Evolutionary conservation across 176 grass and related monocot species (phyloP).

Genomic region (Miscanthus lutarioriparius): DNA sequence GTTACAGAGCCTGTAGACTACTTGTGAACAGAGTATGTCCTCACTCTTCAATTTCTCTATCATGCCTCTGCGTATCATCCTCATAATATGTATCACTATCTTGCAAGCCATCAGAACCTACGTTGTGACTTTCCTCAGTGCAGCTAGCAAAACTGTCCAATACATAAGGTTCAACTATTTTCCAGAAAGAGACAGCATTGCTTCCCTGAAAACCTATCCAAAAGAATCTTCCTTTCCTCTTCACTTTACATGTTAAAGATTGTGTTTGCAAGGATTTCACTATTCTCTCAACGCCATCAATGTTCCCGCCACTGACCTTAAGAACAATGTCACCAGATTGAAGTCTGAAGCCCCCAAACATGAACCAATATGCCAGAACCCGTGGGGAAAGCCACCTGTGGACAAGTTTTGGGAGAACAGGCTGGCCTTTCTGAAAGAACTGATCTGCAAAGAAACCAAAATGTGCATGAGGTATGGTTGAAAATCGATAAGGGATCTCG

Average conservation of each 20-base stretch:
- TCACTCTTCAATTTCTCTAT: background rate
- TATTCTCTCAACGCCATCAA: constrained; percentile 72
- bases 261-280: constrained; percentile 52
- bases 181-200: constrained; percentile 73
- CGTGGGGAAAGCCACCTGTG: constrained; percentile 89
- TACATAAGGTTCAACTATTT: constrained; percentile 58
- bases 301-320: constrained; percentile 63
- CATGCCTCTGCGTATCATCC: constrained; percentile 27
- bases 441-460: constrained; percentile 88
- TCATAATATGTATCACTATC: constrained; percentile 39
- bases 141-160: constrained; percentile 52
- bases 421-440: constrained; percentile 66
- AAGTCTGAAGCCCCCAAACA: constrained; percentile 83
- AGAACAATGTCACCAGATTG: constrained; percentile 84
- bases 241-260: constrained; percentile 72
- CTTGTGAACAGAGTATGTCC: background rate
- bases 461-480: constrained; percentile 70
- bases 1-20: background rate
- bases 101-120: constrained; percentile 23
- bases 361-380: constrained; percentile 94
- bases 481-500: constrained; percentile 69
- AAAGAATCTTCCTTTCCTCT: constrained; percentile 78
- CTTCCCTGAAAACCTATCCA: constrained; percentile 88
- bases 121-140: background rate
- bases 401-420: constrained; percentile 72